These are phyloP conservation scores for Priceomyces castillae DNA, from an alignment of 805 yeast species.

Conservation along the genomic window DNA sequence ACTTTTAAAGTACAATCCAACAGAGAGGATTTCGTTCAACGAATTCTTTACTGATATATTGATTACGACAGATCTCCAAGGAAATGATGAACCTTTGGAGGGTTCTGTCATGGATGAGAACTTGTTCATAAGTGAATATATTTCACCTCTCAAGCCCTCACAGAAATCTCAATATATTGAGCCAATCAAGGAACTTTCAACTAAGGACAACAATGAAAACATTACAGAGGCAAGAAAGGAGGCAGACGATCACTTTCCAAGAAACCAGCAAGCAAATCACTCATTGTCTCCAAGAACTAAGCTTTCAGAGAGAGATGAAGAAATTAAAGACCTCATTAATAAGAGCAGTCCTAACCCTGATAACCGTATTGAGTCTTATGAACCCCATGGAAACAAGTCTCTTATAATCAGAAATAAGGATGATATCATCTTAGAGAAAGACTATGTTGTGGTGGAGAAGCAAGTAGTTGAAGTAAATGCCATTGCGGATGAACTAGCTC, in stretches of 20 bases:
- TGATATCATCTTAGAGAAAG: slow-evolving; percentile 65
- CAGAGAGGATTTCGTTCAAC: slow-evolving; percentile 81
- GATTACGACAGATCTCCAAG: slow-evolving; percentile 52
- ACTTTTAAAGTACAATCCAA: slow-evolving; percentile 77
- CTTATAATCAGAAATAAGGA: slow-evolving; percentile 22
- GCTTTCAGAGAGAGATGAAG: slow-evolving; percentile 33
- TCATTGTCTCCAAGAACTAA: background rate
- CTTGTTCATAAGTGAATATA: slow-evolving; percentile 81
- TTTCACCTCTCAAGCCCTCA: slow-evolving; percentile 40
- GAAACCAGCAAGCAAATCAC: background rate
- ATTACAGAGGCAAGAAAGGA: slow-evolving; percentile 1
- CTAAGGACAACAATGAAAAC: background rate
- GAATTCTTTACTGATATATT: slow-evolving; percentile 81
- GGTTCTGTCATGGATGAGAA: slow-evolving; percentile 72
- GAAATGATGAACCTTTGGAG: slow-evolving; percentile 57
- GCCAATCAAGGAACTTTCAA: slow-evolving; percentile 12
- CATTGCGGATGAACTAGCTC: slow-evolving; percentile 86
- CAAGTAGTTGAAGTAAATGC: slow-evolving; percentile 94
- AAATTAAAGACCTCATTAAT: slow-evolving; percentile 43
- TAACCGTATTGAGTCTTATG: slow-evolving; percentile 22
- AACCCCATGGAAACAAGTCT: slow-evolving; percentile 11
- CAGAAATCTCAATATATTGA: slow-evolving; percentile 18
- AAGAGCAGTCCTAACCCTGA: slow-evolving; percentile 46
- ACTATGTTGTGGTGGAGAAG: slow-evolving; percentile 92
- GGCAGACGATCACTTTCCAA: background rate